Base-by-base conservation (phyloP, 352 stramenopile genomes). In the Globisporangium nunn region DNA sequence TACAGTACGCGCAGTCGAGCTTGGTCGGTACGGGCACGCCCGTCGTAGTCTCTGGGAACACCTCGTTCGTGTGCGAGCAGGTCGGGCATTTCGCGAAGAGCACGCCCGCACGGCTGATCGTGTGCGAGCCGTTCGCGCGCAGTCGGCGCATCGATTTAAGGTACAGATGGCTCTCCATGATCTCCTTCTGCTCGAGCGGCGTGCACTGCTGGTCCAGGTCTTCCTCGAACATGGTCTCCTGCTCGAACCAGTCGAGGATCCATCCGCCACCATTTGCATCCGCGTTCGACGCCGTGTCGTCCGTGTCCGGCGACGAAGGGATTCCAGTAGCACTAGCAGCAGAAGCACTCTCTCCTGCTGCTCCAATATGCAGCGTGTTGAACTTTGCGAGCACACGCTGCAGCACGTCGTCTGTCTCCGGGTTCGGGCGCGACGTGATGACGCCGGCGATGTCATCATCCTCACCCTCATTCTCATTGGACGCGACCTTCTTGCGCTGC, bases 181-280 rank as follows among this genome's bases (percentile, higher is more conserved):
- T 81, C 52, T 93, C 82, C 53, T 85, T 68, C 46, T 91, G 80
- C 58, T 94, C 85, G 12, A 58, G 58, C 18, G 63, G 75, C 10
- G 80, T 74, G 62, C 82, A 92, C 54, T 87, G 73, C 59, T 92
- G 78, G 62, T 94, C 81, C 54, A 91, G 47, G 33, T 90, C 81
- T 70, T 94, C 85, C 74, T 94, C 85, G 57, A 94, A 94, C 85
- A 94, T 94, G 4, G 82, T 93, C 59, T 94, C 85, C 70, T 94
- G 85, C 68, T 94, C 85, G 31, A 91, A 94, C 76, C 81, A 92
- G 50, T 92, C 85, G 33, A 91, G 66, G 50, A 92, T 86, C 54
- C 79, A 90, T 29, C 53, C 53, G 15, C 61, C 50, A 10, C 3
- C 45, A 1, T 55, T 48, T 0, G 33, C 4, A 6, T 18, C 35